Evolutionary conservation across 2,329 filamentous ascomycete genomes (phyloP).

Genomic region (Cercospora sesami): DNA sequence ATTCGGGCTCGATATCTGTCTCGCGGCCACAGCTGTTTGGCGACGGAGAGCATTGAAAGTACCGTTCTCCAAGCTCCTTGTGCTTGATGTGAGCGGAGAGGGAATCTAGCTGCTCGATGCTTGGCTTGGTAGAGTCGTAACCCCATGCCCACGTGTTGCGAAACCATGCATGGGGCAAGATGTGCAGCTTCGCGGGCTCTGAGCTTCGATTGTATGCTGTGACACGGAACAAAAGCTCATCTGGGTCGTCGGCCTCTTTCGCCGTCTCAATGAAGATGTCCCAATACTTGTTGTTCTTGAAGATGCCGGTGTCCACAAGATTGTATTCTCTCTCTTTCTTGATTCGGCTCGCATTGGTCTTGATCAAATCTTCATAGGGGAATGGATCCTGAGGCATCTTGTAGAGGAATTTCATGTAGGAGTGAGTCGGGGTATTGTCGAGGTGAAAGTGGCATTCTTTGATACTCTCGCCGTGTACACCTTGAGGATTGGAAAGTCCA

Average conservation of each 20-base stretch:
- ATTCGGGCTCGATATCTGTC: constrained; percentile 78
- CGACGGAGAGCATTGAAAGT: constrained; percentile 82
- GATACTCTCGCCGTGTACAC: constrained; percentile 94
- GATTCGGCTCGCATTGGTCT: constrained; percentile 76
- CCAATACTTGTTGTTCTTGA: constrained; percentile 90
- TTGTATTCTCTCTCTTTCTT: constrained; percentile 86
- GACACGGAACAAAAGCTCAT: constrained; percentile 89
- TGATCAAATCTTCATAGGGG: constrained; percentile 82
- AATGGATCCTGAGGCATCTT: constrained; percentile 93
- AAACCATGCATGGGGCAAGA: constrained; percentile 94
- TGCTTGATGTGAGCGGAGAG: constrained; percentile 76
- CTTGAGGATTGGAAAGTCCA: constrained; percentile 91
- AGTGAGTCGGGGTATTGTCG: constrained; percentile 90
- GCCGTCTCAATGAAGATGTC: constrained; percentile 96
- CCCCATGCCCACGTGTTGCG: constrained; percentile 98
- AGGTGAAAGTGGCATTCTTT: constrained; percentile 97
- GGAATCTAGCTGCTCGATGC: constrained; percentile 65
- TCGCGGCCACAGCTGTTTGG: constrained; percentile 77
- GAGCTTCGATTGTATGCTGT: constrained; percentile 95
- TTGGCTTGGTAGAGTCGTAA: constrained; percentile 78
- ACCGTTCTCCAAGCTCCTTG: constrained; percentile 76
- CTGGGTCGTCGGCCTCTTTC: constrained; percentile 87
- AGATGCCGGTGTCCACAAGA: constrained; percentile 82
- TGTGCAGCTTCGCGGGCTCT: constrained; percentile 86
- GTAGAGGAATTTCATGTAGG: constrained; percentile 98